A percentile compares a stretch with the other conserved stretches of the same genome.
These are phyloP conservation scores for Otatea glauca DNA, from an alignment of 176 grass and related monocot species.

Conservation along the genomic window DNA sequence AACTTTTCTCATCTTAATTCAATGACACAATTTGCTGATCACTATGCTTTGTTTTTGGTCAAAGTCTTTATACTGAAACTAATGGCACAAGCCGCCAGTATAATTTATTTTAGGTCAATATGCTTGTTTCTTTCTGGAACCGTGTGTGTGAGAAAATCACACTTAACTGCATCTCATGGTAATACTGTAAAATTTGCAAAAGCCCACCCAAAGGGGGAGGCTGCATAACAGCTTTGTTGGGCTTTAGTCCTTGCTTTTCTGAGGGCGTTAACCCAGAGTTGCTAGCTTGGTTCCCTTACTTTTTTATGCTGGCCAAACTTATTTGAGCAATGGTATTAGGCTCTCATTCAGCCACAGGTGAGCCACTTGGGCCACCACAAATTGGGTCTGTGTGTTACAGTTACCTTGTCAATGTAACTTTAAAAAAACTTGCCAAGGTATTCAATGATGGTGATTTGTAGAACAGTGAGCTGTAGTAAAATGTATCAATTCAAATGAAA, in stretches of 20 bases:
- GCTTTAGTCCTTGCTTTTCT: background rate
- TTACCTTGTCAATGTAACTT: background rate
- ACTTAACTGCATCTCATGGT: background rate
- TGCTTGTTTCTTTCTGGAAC: background rate
- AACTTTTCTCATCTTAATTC: background rate
- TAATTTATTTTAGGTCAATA: conserved; percentile 2
- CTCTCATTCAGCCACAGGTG: background rate
- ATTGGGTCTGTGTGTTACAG: conserved; percentile 10
- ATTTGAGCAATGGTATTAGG: conserved; percentile 17
- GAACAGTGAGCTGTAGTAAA: conserved; percentile 6
- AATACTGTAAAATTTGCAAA: background rate
- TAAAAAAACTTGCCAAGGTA: conserved; percentile 20
- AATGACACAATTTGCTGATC: background rate
- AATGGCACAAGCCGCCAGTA: background rate
- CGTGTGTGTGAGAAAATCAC: background rate
- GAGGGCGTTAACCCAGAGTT: conserved; percentile 7
- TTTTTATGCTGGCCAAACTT: conserved; percentile 8
- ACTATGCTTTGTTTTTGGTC: background rate
- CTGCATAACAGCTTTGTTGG: conserved; percentile 8
- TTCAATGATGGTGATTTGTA: conserved; percentile 21
- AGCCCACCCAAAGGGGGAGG: background rate
- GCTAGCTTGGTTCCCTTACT: conserved; percentile 4
- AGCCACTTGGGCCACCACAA: background rate
- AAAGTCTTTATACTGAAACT: background rate
- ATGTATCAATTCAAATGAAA: conserved; percentile 26